Conservation (phyloP, 192 early-diverging fungal genomes). For the Phlyctochytrium bullatum region DNA sequence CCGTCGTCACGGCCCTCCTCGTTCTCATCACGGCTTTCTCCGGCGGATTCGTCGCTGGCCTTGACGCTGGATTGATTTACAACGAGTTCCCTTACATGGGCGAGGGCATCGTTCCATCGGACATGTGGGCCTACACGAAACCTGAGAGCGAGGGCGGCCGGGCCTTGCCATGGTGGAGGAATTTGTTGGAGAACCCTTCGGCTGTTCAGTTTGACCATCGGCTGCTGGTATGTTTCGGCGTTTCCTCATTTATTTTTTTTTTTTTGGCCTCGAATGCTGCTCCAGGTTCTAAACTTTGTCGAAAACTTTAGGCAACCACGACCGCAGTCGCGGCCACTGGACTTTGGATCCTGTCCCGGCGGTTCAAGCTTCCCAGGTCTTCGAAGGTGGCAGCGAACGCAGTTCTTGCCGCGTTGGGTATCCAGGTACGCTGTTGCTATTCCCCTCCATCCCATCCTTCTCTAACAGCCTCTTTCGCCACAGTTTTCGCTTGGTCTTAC, state of each 20-base stretch:
- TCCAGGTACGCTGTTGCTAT: slow-evolving; percentile 22
- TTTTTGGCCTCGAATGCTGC: too few species aligned
- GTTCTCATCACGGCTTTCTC: too few species aligned
- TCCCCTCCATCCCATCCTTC: slow-evolving; percentile 9
- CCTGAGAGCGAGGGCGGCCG: slow-evolving; percentile 47
- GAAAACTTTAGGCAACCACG: too few species aligned
- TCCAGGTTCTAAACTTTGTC: too few species aligned
- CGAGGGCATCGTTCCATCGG: slow-evolving; percentile 68
- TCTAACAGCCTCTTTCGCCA: slow-evolving; percentile 22
- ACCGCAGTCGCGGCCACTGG: slow-evolving; percentile 70
- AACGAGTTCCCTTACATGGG: slow-evolving; percentile 98
- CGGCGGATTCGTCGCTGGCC: slow-evolving; percentile 92
- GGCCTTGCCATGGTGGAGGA: slow-evolving; percentile 69
- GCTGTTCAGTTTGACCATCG: slow-evolving; percentile 96
- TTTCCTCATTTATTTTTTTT: too few species aligned
- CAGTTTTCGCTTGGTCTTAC: slow-evolving; percentile 90
- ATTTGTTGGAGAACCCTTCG: slow-evolving; percentile 90
- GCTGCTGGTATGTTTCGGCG: too few species aligned
- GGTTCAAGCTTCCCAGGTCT: slow-evolving; percentile 67
- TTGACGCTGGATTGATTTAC: slow-evolving; percentile 96
- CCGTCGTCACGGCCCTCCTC: slow-evolving; percentile 63
- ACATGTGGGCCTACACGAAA: slow-evolving; percentile 51
- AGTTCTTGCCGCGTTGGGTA: slow-evolving; percentile 67
- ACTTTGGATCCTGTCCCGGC: slow-evolving; percentile 73
- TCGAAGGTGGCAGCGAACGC: slow-evolving; percentile 68